phyloP scores from a whole-genome alignment of 73 alveolate species.

The Paramecium sonneborni region DNA sequence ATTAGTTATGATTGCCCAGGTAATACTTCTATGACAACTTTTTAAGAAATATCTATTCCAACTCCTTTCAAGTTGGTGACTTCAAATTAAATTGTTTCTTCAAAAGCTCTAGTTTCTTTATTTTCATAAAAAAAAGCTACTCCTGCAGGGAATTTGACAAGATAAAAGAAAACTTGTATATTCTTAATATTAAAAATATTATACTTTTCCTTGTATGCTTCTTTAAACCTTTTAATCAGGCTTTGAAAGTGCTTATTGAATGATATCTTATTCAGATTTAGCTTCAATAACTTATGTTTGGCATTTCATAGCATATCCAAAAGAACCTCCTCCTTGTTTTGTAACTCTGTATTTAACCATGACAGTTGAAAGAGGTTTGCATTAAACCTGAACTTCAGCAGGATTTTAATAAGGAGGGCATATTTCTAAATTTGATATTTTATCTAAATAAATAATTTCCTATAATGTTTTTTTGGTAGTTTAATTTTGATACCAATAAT shows the following conservation, averaged over 20 bases:
- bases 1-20: background rate
- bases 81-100: background rate
- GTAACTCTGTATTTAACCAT: constrained; percentile 58
- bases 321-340: constrained; percentile 52
- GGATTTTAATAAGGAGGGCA: constrained; percentile 31
- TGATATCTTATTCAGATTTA: background rate
- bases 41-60: background rate
- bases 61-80: constrained; percentile 8
- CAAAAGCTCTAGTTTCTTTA: background rate
- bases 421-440: constrained; percentile 38
- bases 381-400: constrained; percentile 9
- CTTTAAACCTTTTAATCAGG: constrained; percentile 4
- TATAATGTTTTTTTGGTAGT: background rate
- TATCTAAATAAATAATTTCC: constrained; percentile 28
- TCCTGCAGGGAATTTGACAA: constrained; percentile 19
- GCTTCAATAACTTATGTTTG: background rate
- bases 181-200: background rate
- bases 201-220: background rate
- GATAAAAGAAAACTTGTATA: background rate
- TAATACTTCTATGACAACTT: background rate
- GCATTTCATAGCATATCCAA: background rate
- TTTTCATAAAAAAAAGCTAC: constrained; percentile 24
- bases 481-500: constrained; percentile 57
- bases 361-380: constrained; percentile 22
- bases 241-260: background rate